phyloP scores from a whole-genome alignment of 2,329 filamentous ascomycete species.

The Juglanconis juglandina region DNA sequence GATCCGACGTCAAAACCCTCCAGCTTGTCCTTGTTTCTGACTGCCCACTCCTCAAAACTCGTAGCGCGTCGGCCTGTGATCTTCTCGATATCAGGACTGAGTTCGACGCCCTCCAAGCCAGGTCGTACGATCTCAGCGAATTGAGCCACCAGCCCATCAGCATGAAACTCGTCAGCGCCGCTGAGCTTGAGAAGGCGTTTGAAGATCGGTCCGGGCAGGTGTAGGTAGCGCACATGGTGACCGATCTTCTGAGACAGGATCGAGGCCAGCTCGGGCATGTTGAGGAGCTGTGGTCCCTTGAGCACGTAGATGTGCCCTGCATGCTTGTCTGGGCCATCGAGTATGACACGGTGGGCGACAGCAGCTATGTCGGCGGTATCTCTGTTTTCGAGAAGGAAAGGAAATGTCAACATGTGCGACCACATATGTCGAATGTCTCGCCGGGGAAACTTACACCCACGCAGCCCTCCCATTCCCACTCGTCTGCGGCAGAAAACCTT shows the following conservation, averaged over 20 bases:
- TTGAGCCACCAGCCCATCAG: slow-evolving; percentile 3
- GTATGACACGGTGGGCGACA: slow-evolving; percentile 2
- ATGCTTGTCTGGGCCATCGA: slow-evolving; percentile 3
- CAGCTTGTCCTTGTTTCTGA: neutral
- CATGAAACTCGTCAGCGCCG: slow-evolving; percentile 1
- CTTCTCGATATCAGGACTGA: neutral
- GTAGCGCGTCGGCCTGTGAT: slow-evolving; percentile 2
- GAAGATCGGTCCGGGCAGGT: neutral
- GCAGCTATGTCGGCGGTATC: slow-evolving; percentile 5
- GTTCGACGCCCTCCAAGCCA: neutral
- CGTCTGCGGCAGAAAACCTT: slow-evolving; percentile 6
- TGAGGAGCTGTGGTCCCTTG: slow-evolving; percentile 2
- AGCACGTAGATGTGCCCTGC: neutral
- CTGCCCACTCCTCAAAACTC: slow-evolving; percentile 4
- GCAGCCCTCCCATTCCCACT: neutral
- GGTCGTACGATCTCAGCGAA: slow-evolving; percentile 6
- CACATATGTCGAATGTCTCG: neutral
- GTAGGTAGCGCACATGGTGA: slow-evolving; percentile 7
- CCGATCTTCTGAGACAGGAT: neutral
- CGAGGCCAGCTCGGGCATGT: slow-evolving; percentile 4
- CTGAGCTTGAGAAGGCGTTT: neutral
- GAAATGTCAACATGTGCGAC: neutral
- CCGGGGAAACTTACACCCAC: slow-evolving; percentile 2
- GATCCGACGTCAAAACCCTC: neutral
- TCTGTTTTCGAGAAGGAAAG: neutral